Percentiles rank a stretch among this genome's conserved stretches.
Conservation (phyloP, 106 monocot species). For the Platanthera zijinensis region DNA sequence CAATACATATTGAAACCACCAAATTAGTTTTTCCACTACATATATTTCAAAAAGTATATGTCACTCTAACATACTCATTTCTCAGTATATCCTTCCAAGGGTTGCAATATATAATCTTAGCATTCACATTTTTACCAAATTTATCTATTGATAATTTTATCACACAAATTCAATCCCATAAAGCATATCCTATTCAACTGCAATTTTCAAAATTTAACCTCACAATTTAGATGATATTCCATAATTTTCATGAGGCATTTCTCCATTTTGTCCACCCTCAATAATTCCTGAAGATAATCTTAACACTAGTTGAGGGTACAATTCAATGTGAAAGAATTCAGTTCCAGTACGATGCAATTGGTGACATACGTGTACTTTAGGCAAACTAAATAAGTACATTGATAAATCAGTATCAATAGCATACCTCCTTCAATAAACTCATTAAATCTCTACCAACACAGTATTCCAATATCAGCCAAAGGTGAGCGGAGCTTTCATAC, state of each 20-base stretch:
- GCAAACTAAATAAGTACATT: background rate
- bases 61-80: background rate
- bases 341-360: background rate
- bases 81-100: background rate
- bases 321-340: background rate
- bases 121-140: background rate
- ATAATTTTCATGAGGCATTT: background rate
- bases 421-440: constrained; percentile 54
- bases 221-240: background rate
- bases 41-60: background rate
- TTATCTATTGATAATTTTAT: background rate
- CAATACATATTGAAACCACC: background rate
- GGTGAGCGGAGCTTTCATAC: constrained; percentile 94
- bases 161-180: background rate
- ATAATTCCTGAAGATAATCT: background rate
- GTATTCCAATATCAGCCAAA: constrained; percentile 94
- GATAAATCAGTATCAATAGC: background rate
- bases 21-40: background rate
- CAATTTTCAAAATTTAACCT: background rate
- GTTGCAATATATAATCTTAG: background rate
- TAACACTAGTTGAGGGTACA: background rate
- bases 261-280: background rate
- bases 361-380: background rate
- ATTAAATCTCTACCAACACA: constrained; percentile 94
- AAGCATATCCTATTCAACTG: background rate